Percentiles rank a stretch among this genome's conserved stretches.
Evolutionary conservation across 768 basidiomycete species (phyloP).

Genomic region (Naganishia vaughanmartiniae): DNA sequence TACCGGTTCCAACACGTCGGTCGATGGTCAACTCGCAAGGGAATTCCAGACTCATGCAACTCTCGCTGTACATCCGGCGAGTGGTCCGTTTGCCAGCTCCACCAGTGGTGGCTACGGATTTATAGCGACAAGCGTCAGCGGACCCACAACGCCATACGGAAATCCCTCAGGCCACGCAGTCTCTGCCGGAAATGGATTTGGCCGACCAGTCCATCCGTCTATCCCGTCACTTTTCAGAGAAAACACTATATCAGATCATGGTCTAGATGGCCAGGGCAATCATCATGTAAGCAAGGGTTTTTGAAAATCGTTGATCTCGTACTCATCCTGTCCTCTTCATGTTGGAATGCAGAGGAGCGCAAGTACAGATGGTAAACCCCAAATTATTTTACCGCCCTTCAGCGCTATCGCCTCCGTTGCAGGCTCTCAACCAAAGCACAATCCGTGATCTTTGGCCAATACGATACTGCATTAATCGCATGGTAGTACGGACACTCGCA

Average conservation of each 20-base stretch:
- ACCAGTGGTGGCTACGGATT: conserved; percentile 10
- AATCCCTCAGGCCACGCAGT: conserved; percentile 47
- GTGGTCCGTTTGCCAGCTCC: conserved; percentile 29
- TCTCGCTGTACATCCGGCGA: conserved; percentile 36
- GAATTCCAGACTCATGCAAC: conserved; percentile 49
- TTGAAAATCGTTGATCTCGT: conserved; percentile 33
- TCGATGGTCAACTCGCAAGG: conserved; percentile 50
- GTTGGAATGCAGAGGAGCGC: conserved; percentile 38
- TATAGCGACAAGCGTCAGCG: conserved; percentile 32
- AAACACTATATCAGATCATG: neutral
- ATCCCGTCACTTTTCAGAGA: conserved; percentile 37
- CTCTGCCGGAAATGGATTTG: conserved; percentile 41
- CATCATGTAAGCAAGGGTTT: conserved; percentile 9
- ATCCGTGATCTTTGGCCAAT: neutral
- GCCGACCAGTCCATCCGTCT: conserved; percentile 40
- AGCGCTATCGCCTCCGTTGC: conserved; percentile 51
- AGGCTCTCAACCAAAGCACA: conserved; percentile 39
- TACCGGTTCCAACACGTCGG: conserved; percentile 44
- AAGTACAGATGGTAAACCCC: neutral
- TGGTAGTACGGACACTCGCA: neutral
- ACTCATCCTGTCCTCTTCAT: conserved; percentile 34
- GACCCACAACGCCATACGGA: conserved; percentile 51
- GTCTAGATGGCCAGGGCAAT: neutral
- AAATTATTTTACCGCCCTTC: conserved; percentile 49
- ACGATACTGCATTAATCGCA: neutral